phyloP scores from a whole-genome alignment of 2,329 filamentous ascomycete species.

The Zymoseptoria ardabiliae region DNA sequence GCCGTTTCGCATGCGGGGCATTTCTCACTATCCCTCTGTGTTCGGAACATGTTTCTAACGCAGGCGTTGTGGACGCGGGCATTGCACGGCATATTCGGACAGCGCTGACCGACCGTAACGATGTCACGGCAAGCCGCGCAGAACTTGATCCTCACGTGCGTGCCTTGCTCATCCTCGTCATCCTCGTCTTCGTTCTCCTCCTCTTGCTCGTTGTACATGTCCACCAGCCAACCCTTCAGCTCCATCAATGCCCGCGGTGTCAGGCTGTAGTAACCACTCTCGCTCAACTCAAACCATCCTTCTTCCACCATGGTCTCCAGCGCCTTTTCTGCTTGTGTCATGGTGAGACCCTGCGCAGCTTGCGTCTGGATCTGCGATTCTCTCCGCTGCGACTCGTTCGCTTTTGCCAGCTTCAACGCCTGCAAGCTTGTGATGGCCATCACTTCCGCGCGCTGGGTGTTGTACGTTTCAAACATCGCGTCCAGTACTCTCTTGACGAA shows the following conservation, averaged over 20 bases:
- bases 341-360: conserved; percentile 48
- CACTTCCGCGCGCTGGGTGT: conserved; percentile 69
- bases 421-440: conserved; percentile 76
- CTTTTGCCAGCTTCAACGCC: conserved; percentile 60
- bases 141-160: conserved; percentile 68
- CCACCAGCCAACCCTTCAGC: conserved; percentile 73
- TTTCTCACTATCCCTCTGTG: conserved; percentile 47
- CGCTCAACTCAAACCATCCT: conserved; percentile 76
- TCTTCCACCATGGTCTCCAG: conserved; percentile 65
- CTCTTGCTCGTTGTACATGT: conserved; percentile 75
- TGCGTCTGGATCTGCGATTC: conserved; percentile 22
- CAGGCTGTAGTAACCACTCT: conserved; percentile 64
- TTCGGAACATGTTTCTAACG: conserved; percentile 63
- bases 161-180: conserved; percentile 31
- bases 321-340: conserved; percentile 68
- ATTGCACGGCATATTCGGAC: conserved; percentile 58
- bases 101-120: conserved; percentile 76
- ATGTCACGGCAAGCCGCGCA: conserved; percentile 87
- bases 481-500: conserved; percentile 85
- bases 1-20: conserved; percentile 54
- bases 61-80: conserved; percentile 73
- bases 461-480: conserved; percentile 84
- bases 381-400: conserved; percentile 25
- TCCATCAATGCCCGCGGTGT: conserved; percentile 77
- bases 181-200: conserved; percentile 46